phyloP scores from a whole-genome alignment of 2,329 filamentous ascomycete species.

The Colletotrichum siamense region DNA sequence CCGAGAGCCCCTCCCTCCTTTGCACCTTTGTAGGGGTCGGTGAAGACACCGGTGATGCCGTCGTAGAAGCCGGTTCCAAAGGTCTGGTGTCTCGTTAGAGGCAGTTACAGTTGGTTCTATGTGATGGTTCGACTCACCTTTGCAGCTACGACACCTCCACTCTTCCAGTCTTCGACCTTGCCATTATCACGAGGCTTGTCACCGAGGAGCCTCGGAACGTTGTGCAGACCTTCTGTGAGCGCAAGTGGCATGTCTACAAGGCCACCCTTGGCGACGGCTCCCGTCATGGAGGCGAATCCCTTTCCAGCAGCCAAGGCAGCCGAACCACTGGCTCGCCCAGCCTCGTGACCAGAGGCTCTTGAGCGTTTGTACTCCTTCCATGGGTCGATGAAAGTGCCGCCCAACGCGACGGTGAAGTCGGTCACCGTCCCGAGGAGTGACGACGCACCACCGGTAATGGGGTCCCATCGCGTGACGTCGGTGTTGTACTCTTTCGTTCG shows the following conservation, averaged over 20 bases:
- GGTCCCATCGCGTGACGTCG: constrained; percentile 36
- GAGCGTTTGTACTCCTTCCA: constrained; percentile 18
- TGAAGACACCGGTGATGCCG: constrained; percentile 34
- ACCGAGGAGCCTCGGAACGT: constrained; percentile 39
- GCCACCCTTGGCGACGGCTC: constrained; percentile 33
- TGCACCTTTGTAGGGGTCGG: constrained; percentile 33
- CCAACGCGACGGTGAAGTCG: constrained; percentile 14
- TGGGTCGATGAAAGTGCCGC: constrained; percentile 17
- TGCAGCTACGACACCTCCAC: constrained; percentile 33
- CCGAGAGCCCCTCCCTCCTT: constrained; percentile 36
- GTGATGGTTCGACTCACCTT: constrained; percentile 17
- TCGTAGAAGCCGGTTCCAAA: constrained; percentile 32
- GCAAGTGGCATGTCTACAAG: constrained; percentile 41
- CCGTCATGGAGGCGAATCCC: constrained; percentile 29
- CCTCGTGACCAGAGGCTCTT: not conserved
- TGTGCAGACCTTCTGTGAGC: constrained; percentile 37
- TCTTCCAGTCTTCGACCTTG: constrained; percentile 35
- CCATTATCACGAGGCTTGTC: constrained; percentile 36
- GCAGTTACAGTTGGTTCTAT: not conserved
- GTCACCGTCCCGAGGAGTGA: constrained; percentile 6
- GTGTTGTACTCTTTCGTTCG: constrained; percentile 24
- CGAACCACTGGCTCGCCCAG: not conserved
- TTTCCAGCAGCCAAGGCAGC: constrained; percentile 14
- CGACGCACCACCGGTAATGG: constrained; percentile 6
- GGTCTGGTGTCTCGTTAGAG: not conserved